phyloP scores from a whole-genome alignment of 768 basidiomycete species.

The Agaricus blazei region DNA sequence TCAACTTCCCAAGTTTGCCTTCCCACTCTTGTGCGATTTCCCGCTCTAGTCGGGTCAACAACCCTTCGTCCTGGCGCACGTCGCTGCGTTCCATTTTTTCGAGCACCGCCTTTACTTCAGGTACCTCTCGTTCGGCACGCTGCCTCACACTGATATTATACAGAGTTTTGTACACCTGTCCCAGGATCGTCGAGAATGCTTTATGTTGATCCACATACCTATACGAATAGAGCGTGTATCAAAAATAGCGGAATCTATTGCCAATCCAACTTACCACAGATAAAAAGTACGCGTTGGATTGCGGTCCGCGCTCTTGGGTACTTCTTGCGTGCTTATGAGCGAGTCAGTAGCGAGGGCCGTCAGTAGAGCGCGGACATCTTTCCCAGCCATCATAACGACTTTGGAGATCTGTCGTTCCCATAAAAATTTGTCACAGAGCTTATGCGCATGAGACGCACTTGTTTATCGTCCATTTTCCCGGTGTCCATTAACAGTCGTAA shows the following conservation, averaged over 20 bases:
- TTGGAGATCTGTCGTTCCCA: conserved; percentile 71
- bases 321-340: conserved; percentile 87
- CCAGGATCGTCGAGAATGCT: conserved; percentile 73
- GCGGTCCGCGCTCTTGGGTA: conserved; percentile 86
- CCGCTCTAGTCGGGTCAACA: conserved; percentile 72
- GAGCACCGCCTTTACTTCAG: conserved; percentile 64
- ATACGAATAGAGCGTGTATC: not conserved
- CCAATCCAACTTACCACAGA: conserved; percentile 59
- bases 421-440: not conserved
- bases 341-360: conserved; percentile 76
- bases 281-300: conserved; percentile 87
- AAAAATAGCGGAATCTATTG: not conserved
- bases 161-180: conserved; percentile 82
- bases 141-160: conserved; percentile 79
- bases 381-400: conserved; percentile 86
- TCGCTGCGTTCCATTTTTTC: conserved; percentile 79
- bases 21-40: conserved; percentile 73
- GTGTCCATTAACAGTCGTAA: conserved; percentile 71
- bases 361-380: conserved; percentile 79
- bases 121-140: conserved; percentile 66
- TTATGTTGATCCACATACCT: conserved; percentile 90
- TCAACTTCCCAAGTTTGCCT: conserved; percentile 65
- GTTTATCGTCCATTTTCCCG: conserved; percentile 94
- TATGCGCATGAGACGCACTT: conserved; percentile 44
- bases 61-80: conserved; percentile 68